A percentile compares a stretch with the other conserved stretches of the same genome.
phyloP scores from a whole-genome alignment of 1,284 basidiomycete species.

The Cryptococcus jaspeensis region DNA sequence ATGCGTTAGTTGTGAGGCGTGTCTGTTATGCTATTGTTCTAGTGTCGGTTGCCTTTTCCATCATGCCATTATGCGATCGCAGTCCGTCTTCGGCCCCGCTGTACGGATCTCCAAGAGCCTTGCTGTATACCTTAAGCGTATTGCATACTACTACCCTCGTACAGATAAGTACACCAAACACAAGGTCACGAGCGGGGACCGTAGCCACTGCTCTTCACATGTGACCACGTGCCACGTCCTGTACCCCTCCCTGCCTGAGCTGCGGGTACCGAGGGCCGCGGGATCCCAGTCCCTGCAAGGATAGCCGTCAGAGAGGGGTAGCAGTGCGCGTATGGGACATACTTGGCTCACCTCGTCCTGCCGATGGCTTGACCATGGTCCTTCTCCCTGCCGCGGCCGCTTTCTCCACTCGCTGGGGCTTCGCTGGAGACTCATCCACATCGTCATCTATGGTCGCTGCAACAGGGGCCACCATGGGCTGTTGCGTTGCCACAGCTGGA shows the following conservation, averaged over 20 bases:
- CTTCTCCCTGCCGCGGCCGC: conserved; percentile 4
- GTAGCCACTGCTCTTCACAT: conserved; percentile 49
- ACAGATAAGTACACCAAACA: no score
- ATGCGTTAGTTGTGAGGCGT: no score
- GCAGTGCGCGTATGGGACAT: no score
- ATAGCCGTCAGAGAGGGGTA: not conserved
- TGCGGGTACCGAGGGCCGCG: conserved; percentile 10
- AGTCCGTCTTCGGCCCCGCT: no score
- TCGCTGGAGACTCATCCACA: conserved; percentile 11
- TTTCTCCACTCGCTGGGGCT: conserved; percentile 2
- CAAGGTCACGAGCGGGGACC: conserved; percentile 23
- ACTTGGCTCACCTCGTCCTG: conserved; percentile 15
- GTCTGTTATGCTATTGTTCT: no score
- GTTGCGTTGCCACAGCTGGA: conserved; percentile 29
- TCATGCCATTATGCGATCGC: no score
- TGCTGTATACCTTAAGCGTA: no score
- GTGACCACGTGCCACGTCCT: conserved; percentile 32
- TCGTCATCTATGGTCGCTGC: conserved; percentile 14
- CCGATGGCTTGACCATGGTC: not conserved
- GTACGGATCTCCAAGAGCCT: no score
- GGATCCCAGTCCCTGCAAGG: conserved; percentile 15
- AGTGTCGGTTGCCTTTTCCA: no score
- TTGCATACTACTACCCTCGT: no score
- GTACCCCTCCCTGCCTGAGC: not conserved
- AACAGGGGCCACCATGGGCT: conserved; percentile 16